phyloP scores from a whole-genome alignment of 805 yeast species.

The Pichia kluyveri region DNA sequence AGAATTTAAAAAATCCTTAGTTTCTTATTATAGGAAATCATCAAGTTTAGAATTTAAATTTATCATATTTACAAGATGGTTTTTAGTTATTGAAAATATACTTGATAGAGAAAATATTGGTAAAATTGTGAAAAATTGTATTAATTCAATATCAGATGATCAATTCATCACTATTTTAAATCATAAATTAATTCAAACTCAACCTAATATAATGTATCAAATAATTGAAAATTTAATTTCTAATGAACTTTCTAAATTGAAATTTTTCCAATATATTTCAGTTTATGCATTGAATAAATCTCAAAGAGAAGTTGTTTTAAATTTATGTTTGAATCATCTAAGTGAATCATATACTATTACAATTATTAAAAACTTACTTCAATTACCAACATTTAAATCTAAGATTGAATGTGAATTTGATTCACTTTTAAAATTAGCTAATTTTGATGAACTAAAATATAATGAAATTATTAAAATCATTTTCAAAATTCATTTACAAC shows the following conservation, averaged over 20 bases:
- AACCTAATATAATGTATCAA: slow-evolving; percentile 26
- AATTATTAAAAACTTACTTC: slow-evolving; percentile 31
- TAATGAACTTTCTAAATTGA: not conserved
- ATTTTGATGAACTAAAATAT: not conserved
- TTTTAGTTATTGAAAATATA: slow-evolving; percentile 34
- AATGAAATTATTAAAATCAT: slow-evolving; percentile 27
- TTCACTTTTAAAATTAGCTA: slow-evolving; percentile 10
- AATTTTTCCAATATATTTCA: slow-evolving; percentile 30
- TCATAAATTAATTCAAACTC: slow-evolving; percentile 36
- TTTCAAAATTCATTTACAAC: slow-evolving; percentile 33
- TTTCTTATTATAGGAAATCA: slow-evolving; percentile 16
- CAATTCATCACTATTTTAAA: slow-evolving; percentile 19
- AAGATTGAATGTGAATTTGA: slow-evolving; percentile 32
- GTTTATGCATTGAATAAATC: slow-evolving; percentile 35
- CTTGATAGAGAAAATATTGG: slow-evolving; percentile 24
- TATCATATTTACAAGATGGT: slow-evolving; percentile 43
- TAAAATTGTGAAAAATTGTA: slow-evolving; percentile 22
- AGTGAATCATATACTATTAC: not conserved
- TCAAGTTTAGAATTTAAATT: slow-evolving; percentile 11
- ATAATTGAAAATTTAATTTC: slow-evolving; percentile 11
- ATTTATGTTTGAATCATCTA: slow-evolving; percentile 11
- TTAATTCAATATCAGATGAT: slow-evolving; percentile 14
- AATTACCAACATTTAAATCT: slow-evolving; percentile 47
- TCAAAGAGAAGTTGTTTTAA: slow-evolving; percentile 27
- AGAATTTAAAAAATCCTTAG: slow-evolving; percentile 15